Evolutionary conservation across 441 rosid species (phyloP).

Genomic region (Kokia cookei): DNA sequence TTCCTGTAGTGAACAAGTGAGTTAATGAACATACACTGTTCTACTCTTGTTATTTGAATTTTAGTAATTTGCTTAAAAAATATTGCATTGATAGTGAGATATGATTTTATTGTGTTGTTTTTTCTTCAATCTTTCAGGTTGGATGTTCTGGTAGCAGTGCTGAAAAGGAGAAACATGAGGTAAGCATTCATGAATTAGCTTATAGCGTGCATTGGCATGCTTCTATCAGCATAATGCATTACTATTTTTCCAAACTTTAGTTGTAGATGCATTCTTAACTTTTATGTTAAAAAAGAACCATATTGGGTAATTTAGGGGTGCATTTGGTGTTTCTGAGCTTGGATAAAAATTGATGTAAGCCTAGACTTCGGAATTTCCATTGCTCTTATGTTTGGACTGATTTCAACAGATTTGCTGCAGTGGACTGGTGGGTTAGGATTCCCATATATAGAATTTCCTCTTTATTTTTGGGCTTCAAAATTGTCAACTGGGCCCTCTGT

Average conservation of each 20-base stretch:
- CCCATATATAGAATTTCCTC: neutral
- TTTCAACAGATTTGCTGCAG: neutral
- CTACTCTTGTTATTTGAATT: neutral
- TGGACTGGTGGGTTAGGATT: neutral
- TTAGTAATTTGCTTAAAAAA: neutral
- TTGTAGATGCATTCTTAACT: neutral
- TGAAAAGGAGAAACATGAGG: constrained; percentile 29
- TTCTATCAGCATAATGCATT: neutral
- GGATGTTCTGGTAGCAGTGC: constrained; percentile 9
- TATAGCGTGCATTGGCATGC: neutral
- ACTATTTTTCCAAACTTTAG: neutral
- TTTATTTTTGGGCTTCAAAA: neutral
- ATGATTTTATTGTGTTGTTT: neutral
- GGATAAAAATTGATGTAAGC: neutral
- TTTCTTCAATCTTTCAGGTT: constrained; percentile 20
- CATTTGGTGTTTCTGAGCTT: neutral
- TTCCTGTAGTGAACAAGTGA: constrained; percentile 56
- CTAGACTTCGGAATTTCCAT: neutral
- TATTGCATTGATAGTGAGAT: neutral
- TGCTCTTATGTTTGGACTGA: neutral
- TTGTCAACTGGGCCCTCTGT: neutral
- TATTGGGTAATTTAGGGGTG: neutral
- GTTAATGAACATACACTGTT: constrained; percentile 2
- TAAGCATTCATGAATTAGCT: constrained; percentile 9
- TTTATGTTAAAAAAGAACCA: neutral